Percentiles rank a stretch among this genome's conserved stretches.
phyloP scores from a whole-genome alignment of 306 rosid genomes.

The Lathyrus oleraceus region DNA sequence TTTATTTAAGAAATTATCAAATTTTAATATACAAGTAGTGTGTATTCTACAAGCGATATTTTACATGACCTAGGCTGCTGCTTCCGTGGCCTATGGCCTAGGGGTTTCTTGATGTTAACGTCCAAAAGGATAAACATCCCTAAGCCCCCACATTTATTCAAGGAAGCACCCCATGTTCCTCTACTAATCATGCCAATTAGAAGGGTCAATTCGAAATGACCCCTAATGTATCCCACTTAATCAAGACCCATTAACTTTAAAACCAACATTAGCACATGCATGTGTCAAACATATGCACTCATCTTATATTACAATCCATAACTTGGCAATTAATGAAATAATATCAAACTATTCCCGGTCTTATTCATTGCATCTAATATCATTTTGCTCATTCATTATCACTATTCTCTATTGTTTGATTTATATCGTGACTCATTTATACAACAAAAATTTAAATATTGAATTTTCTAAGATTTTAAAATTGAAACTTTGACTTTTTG shows the following conservation, averaged over 20 bases:
- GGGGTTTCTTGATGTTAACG: constrained; percentile 29
- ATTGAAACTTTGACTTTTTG: no score
- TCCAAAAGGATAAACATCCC: constrained; percentile 17
- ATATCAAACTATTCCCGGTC: not conserved
- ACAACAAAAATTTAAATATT: no score
- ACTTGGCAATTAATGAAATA: constrained; percentile 22
- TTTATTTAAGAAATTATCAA: no score
- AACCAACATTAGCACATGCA: constrained; percentile 52
- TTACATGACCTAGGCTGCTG: no score
- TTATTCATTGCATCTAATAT: constrained; percentile 32
- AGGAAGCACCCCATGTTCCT: constrained; percentile 49
- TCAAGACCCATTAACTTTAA: constrained; percentile 36
- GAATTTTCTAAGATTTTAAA: no score
- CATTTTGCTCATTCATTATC: constrained; percentile 8
- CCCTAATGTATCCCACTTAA: constrained; percentile 42
- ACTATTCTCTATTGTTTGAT: no score
- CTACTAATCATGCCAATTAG: constrained; percentile 17
- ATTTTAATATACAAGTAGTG: no score
- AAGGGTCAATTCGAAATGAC: constrained; percentile 44
- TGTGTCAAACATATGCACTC: constrained; percentile 21
- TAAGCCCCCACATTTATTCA: constrained; percentile 20
- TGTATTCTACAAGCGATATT: no score
- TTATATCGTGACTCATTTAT: no score
- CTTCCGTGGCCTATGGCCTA: no score
- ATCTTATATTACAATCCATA: constrained; percentile 29